A percentile compares a stretch with the other conserved stretches of the same genome.
phyloP scores from a whole-genome alignment of 495 filamentous ascomycete genomes.

The Talaromyces liani region DNA sequence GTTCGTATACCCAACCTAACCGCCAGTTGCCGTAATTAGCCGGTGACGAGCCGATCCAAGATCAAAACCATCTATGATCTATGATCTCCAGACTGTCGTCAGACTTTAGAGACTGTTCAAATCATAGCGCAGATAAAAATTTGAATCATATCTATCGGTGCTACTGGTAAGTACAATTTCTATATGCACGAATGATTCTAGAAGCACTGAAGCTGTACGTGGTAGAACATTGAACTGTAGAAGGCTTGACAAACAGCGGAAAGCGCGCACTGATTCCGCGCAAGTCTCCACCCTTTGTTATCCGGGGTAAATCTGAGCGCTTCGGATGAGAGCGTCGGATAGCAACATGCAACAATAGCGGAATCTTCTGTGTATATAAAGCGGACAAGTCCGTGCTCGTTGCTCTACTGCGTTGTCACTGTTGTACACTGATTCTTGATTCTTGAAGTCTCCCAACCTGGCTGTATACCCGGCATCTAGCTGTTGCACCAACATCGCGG shows the following conservation, averaged over 20 bases:
- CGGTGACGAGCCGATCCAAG: too few relatives aligned
- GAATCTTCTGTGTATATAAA: not conserved
- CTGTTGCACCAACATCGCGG: too few relatives aligned
- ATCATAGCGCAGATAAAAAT: too few relatives aligned
- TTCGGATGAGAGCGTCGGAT: not conserved
- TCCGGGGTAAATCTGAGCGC: not conserved
- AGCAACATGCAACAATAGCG: not conserved
- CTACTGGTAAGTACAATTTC: too few relatives aligned
- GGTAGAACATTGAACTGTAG: too few relatives aligned
- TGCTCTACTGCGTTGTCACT: not conserved
- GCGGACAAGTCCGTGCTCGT: not conserved
- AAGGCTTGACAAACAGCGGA: not conserved
- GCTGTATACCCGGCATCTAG: too few relatives aligned
- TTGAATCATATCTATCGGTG: too few relatives aligned
- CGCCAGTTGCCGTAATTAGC: not conserved
- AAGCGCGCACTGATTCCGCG: slow-evolving; percentile 2
- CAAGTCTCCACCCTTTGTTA: not conserved
- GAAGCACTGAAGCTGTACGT: too few relatives aligned
- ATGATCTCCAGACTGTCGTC: too few relatives aligned
- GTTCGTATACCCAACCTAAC: not conserved
- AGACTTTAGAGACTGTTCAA: too few relatives aligned
- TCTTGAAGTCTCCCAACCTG: not conserved
- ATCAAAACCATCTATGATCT: too few relatives aligned
- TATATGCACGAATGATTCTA: too few relatives aligned
- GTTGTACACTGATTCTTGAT: not conserved